Percentiles rank a stretch among this genome's conserved stretches.
Conservation (phyloP, 371 early-diverging fungal species). For the Rhizopus microsporus region DNA sequence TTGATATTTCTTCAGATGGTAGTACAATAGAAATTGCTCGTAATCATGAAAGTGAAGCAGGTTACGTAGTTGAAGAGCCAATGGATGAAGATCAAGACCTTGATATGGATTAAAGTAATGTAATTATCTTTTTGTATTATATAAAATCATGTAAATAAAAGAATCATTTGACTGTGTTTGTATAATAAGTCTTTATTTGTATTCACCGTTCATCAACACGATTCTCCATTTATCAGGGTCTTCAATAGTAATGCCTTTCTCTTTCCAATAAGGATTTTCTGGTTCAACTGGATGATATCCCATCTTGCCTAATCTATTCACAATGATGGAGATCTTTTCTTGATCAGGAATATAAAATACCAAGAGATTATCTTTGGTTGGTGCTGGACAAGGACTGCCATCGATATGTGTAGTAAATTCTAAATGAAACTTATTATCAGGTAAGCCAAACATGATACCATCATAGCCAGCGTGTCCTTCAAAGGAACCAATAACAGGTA, state of each 20-base stretch:
- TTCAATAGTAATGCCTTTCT: background rate
- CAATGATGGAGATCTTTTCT: background rate
- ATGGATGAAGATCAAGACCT: slow-evolving; percentile 43
- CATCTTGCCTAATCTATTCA: background rate
- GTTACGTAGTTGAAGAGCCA: slow-evolving; percentile 45
- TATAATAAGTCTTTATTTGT: background rate
- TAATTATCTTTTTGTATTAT: background rate
- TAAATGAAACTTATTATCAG: background rate
- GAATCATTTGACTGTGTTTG: background rate
- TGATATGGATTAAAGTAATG: slow-evolving; percentile 31
- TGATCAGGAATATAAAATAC: background rate
- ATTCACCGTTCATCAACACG: background rate
- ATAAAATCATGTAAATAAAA: background rate
- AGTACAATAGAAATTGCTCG: slow-evolving; percentile 33
- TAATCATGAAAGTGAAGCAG: slow-evolving; percentile 50
- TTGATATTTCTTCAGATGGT: slow-evolving; percentile 38
- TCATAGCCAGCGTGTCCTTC: background rate
- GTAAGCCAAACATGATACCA: background rate
- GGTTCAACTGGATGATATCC: background rate
- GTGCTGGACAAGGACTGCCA: background rate
- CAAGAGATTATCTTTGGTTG: background rate
- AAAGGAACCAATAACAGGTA: background rate
- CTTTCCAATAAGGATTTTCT: background rate
- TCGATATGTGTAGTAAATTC: background rate
- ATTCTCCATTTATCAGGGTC: background rate